phyloP scores from a whole-genome alignment of 2,329 filamentous ascomycete genomes.

The Alternaria arbusti region DNA sequence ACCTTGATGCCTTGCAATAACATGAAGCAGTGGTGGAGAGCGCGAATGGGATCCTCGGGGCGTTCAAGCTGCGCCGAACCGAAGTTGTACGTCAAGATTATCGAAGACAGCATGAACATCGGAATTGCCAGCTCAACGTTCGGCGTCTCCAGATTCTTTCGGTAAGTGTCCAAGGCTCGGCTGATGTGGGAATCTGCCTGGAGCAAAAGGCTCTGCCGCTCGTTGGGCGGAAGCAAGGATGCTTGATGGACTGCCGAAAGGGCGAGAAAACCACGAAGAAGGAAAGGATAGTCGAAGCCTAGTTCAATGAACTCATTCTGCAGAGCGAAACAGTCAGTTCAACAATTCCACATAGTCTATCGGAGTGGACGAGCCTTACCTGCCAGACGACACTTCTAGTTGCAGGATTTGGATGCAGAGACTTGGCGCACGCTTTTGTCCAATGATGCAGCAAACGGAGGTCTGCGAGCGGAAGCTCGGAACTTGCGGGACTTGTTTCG shows the following conservation, averaged over 20 bases:
- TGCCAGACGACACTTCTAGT: slow-evolving; percentile 21
- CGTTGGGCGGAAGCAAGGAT: slow-evolving; percentile 20
- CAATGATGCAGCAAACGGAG: slow-evolving; percentile 39
- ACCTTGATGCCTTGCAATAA: slow-evolving; percentile 35
- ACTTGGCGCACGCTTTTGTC: slow-evolving; percentile 29
- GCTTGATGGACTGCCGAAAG: slow-evolving; percentile 39
- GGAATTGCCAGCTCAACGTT: slow-evolving; percentile 27
- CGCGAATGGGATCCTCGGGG: slow-evolving; percentile 36
- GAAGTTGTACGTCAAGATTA: slow-evolving; percentile 39
- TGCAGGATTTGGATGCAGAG: slow-evolving; percentile 24
- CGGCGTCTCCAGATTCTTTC: slow-evolving; percentile 30
- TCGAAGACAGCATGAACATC: slow-evolving; percentile 39
- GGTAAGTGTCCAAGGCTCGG: slow-evolving; percentile 30
- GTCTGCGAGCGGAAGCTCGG: slow-evolving; percentile 35
- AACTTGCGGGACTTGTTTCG: slow-evolving; percentile 7
- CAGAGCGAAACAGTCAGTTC: background rate
- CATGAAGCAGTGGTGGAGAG: slow-evolving; percentile 39
- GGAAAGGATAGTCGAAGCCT: slow-evolving; percentile 36
- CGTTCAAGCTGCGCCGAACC: slow-evolving; percentile 33
- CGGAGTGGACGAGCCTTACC: background rate
- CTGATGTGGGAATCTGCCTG: slow-evolving; percentile 40
- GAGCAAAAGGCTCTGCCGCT: slow-evolving; percentile 28
- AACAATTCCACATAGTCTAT: background rate
- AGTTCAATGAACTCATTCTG: slow-evolving; percentile 29
- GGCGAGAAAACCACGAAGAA: slow-evolving; percentile 39